Conservation (phyloP, 2,329 filamentous ascomycete species). For the Dichotomopilus funicola region DNA sequence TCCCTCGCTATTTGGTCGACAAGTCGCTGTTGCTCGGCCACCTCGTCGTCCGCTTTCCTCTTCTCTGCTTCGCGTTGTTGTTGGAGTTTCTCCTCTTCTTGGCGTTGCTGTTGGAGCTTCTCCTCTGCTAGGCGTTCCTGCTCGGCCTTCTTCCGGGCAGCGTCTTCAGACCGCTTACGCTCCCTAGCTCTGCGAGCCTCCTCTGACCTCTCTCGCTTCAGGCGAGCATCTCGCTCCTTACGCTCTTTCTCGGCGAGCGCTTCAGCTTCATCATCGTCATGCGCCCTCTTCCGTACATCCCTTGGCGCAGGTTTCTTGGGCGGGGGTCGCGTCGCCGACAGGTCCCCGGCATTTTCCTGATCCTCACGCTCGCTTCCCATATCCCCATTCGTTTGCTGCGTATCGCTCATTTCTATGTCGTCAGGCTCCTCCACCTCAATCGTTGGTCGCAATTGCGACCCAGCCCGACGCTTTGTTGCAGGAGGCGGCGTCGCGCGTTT, state of each 20-base stretch:
- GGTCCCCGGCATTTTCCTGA: neutral
- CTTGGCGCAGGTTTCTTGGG: neutral
- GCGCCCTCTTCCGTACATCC: slow-evolving; percentile 11
- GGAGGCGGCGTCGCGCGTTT: too few relatives aligned
- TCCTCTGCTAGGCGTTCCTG: slow-evolving; percentile 1
- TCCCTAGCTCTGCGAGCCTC: slow-evolving; percentile 1
- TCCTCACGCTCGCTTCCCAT: slow-evolving; percentile 5
- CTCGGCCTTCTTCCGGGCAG: neutral
- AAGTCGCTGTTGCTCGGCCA: neutral
- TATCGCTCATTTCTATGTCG: neutral
- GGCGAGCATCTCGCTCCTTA: slow-evolving; percentile 10
- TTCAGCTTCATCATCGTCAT: slow-evolving; percentile 15
- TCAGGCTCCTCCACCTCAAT: slow-evolving; percentile 4
- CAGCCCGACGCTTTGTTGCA: too few relatives aligned
- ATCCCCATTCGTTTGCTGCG: neutral
- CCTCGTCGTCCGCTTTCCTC: too few relatives aligned
- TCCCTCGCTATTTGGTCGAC: slow-evolving; percentile 2
- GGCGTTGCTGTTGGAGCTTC: neutral
- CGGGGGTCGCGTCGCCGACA: neutral
- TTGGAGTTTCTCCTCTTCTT: neutral
- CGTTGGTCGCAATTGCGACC: neutral
- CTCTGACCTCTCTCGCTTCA: slow-evolving; percentile 11
- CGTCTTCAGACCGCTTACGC: slow-evolving; percentile 6
- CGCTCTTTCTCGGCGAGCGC: slow-evolving; percentile 9
- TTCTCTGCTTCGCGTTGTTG: neutral